Evolutionary conservation across 768 basidiomycete genomes (phyloP), one percentile per base, ranked within the genome.

Genomic region (Termitomyces sp.): DNA sequence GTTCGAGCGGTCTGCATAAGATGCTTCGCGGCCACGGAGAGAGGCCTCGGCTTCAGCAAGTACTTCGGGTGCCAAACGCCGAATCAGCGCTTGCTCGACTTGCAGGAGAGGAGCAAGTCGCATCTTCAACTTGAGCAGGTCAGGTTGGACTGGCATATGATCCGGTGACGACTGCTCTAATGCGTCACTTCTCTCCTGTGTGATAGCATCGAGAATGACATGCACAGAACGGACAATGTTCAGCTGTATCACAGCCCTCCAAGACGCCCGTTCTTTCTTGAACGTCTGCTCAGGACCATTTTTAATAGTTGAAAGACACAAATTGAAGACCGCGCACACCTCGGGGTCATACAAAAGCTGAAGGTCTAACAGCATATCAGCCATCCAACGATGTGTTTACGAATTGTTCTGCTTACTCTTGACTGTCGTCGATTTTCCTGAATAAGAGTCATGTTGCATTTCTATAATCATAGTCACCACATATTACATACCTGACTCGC

Each of bases 401-500:
- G 3, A 18, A 4, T 14, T 16, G 9, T 50, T 24, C 18, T 42
- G 16, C 22, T 62, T 68, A 89, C 88, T 90, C 71, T 91, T 88
- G 42, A 91, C 74, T 1, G 88, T 89, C 0, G 89, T 92, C 0
- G 88, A 90, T 75, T 91, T 92, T 58, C 89, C 89, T 91, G 47
- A n/a, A 22, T 8, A 45, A 57, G 60, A 34, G 13, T 56, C 44
- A 51, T 40, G 10, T 26, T 54, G 37, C 5, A 27, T 6, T 56
- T 47, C 18, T 46, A 55, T 1, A 22, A 12, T n/a, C 12, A 24
- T 27, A n/a, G 1, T 27, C 6, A 55, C 27, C 18, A 55, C 1
- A 36, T 67, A 81, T 54, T 72, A 90, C n/a, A n/a, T n/a, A n/a
- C 89, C 89, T 56, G 87, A 90, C 78, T 92, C 89, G 67, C 87